These are phyloP conservation scores for Acanthamoeba castellanii DNA, from an alignment of 208 protist species.

Conservation along the genomic window DNA sequence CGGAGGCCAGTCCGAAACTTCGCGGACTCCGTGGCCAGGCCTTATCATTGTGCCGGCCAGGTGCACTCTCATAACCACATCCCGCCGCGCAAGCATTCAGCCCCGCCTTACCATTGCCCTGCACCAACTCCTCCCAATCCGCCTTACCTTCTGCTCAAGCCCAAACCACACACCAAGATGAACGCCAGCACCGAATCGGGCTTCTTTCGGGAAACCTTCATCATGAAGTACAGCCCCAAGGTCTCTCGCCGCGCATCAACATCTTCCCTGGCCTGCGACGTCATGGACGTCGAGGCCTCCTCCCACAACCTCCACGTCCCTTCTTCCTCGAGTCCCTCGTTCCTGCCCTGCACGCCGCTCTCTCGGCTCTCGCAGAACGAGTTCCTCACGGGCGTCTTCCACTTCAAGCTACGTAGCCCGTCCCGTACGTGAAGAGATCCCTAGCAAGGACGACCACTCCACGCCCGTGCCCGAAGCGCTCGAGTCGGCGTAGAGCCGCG, in stretches of 20 bases:
- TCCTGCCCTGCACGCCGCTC: slow-evolving; percentile 15
- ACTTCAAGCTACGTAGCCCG: neutral
- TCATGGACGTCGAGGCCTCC: neutral
- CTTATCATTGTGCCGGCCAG: neutral
- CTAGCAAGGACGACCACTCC: too few relatives aligned
- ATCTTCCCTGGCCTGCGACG: neutral
- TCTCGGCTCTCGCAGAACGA: neutral
- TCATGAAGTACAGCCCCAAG: slow-evolving; percentile 33
- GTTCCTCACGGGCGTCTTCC: slow-evolving; percentile 26
- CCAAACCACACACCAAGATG: neutral
- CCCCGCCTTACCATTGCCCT: neutral
- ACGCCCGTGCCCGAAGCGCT: too few relatives aligned
- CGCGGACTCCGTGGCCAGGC: neutral
- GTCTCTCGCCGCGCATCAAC: neutral
- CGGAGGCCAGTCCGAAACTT: neutral
- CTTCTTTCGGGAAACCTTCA: slow-evolving; percentile 54
- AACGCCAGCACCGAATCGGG: neutral
- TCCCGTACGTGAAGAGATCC: neutral
- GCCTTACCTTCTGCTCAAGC: neutral
- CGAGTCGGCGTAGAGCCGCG: too few relatives aligned
- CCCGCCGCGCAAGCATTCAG: neutral
- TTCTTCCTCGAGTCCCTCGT: neutral
- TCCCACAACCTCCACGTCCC: neutral
- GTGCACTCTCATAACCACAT: neutral
- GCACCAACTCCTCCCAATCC: neutral